phyloP scores from a whole-genome alignment of 2,329 filamentous ascomycete species.

The Neoascochyta sp. region DNA sequence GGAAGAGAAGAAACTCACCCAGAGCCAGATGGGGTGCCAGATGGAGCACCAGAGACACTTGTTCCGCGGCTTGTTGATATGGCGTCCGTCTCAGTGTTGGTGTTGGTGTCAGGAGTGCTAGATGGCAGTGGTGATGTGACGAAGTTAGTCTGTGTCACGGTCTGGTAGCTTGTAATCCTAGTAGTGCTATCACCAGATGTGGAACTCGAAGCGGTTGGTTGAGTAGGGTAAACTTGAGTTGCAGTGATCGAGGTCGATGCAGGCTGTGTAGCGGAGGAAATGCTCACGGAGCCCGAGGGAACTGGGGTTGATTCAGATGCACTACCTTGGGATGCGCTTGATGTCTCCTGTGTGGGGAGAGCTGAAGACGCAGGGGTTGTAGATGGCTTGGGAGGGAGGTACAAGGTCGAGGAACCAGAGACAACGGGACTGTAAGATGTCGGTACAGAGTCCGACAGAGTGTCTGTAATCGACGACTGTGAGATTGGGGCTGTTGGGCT shows the following conservation, averaged over 20 bases:
- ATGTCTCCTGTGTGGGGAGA: constrained; percentile 2
- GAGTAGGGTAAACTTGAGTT: constrained; percentile 5
- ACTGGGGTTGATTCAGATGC: constrained; percentile 3
- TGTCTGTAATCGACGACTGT: too few relatives aligned
- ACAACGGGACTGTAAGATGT: not conserved
- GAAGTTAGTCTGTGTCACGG: constrained; percentile 19
- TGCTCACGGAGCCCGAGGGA: constrained; percentile 3
- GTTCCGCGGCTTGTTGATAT: constrained; percentile 18
- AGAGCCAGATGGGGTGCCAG: constrained; percentile 19
- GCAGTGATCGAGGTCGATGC: constrained; percentile 10
- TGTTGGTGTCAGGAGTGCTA: constrained; percentile 6
- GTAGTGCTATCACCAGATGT: constrained; percentile 16
- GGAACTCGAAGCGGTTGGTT: constrained; percentile 10
- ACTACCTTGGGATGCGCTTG: constrained; percentile 1
- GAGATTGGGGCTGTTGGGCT: not conserved
- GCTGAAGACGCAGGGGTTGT: constrained; percentile 2
- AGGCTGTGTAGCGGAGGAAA: constrained; percentile 8
- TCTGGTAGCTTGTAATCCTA: constrained; percentile 25
- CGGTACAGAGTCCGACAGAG: not conserved
- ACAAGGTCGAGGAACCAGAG: not conserved
- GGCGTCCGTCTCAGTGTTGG: constrained; percentile 14
- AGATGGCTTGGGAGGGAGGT: too few relatives aligned
- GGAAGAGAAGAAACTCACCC: constrained; percentile 14
- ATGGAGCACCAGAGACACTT: constrained; percentile 10
- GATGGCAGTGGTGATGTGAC: constrained; percentile 11